Base-by-base conservation (phyloP, 2,329 filamentous ascomycete species). In the Talaromyces sp. region DNA sequence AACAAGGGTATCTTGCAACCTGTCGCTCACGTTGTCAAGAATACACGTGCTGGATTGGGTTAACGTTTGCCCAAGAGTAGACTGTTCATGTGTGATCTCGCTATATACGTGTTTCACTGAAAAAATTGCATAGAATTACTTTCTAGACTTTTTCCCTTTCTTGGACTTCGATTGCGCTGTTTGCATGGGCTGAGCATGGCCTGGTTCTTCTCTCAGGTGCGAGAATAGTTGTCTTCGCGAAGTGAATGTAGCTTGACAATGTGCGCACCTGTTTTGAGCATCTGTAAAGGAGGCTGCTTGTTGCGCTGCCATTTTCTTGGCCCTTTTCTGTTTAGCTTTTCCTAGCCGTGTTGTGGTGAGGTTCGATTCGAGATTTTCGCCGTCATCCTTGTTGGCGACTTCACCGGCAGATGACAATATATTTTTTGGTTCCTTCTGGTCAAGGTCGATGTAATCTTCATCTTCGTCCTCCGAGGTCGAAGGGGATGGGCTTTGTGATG, bases 1-100 rank as follows among this genome's bases (percentile, higher is more conserved):
- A 96, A 96, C 74, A 91, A 95, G 75, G 95, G 95, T 35, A 95
- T 96, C 59, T 77, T 96, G 66, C 86, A 91, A 65, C 93, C 93
- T 0, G 89, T 99, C 25, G 83, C 87, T 28, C 93, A 96, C 67
- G 86, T 95, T 28, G 89, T 99, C 68, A 96, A 96, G 79, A 90
- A 87, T 40, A 87, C 86, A 9, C 96, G 92, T 73, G 89, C 91
- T 23, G 95, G 95, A 1, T 77, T 99, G 55, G 92, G 91, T 21
- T 86, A 75, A 72, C 63, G 58, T 12, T 9, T 25, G 21, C 18
- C 37, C 33, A 3, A 39, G 11, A n/a, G 37, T 33, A 54, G 50
- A 54, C 18, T 37, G n/a, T 54, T 37, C 31, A 37, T 52, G 28
- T 33, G 28, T 9, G 44, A n/a, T 21, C 14, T 54, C n/a, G 50